These are phyloP conservation scores for Phytopythium mirpurense DNA, from an alignment of 352 stramenopile species.

Conservation along the genomic window DNA sequence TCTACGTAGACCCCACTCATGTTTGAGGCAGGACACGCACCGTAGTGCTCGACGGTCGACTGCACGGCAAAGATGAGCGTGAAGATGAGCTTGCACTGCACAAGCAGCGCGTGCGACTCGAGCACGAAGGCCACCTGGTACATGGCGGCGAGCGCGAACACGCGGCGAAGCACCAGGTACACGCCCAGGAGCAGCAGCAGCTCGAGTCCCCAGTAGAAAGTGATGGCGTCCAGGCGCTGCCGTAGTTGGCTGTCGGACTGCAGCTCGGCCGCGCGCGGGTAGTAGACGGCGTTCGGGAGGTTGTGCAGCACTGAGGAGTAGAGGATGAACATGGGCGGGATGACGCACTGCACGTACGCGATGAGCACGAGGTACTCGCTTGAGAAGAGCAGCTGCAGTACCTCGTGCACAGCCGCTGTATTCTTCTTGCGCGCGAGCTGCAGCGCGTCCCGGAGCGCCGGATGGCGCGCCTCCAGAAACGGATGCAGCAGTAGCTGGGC, in stretches of 20 bases:
- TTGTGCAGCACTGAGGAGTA: constrained; percentile 21
- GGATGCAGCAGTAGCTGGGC: constrained; percentile 3
- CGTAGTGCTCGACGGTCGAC: constrained; percentile 2
- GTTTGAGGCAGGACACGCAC: neutral
- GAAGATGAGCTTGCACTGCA: constrained; percentile 33
- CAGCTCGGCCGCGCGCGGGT: constrained; percentile 20
- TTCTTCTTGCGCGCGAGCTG: constrained; percentile 17
- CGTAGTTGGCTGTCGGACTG: constrained; percentile 8
- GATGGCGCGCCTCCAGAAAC: neutral
- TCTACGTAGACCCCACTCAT: no score
- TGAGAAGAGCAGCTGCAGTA: constrained; percentile 30
- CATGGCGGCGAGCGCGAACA: constrained; percentile 22
- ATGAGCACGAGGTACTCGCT: constrained; percentile 32
- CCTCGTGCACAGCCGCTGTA: constrained; percentile 21
- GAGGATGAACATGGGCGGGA: constrained; percentile 23
- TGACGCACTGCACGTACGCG: constrained; percentile 26
- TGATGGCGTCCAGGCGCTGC: constrained; percentile 16
- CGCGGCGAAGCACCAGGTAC: constrained; percentile 18
- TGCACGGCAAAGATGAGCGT: constrained; percentile 6
- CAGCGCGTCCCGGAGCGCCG: constrained; percentile 9
- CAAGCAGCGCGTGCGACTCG: constrained; percentile 22
- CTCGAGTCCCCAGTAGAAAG: constrained; percentile 12
- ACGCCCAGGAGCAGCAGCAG: constrained; percentile 11
- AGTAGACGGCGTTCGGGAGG: constrained; percentile 21
- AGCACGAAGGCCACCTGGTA: constrained; percentile 54